Base-by-base conservation (phyloP, 2,329 filamentous ascomycete species). In the Moelleriella libera region DNA sequence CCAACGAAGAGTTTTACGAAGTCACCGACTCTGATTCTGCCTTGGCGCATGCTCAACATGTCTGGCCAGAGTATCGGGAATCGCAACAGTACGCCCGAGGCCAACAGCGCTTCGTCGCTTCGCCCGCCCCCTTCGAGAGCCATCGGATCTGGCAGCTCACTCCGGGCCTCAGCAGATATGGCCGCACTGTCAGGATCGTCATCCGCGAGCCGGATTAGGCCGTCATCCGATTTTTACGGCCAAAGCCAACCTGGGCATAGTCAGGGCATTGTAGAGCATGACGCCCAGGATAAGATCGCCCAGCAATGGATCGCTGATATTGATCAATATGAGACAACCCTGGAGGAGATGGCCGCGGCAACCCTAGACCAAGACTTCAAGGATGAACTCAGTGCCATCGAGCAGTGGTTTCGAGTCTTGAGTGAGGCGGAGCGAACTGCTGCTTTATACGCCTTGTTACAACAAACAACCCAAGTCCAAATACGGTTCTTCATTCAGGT, bases 301-400 rank as follows among this genome's bases (percentile, higher is more conserved):
- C 89, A 96, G 70, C 89, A 98, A 67, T 98, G 92, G 92, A 90
- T 98, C 58, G 88, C 90, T 48, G 92, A 98, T 60, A 97, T 98
- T 56, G 92, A 98, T 63, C 90, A 97, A 65, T 96, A 96, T 60
- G 92, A 98, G 72, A 94, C 83, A n/a, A 98, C 92, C 1, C 68
- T 98, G 59, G 92, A 97, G 67, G 92, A 98, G 64, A 98, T 98
- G 92, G 92, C 92, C 42, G 89, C 90, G 32, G 92, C 92, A 30
- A 97, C 92, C n/a, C 73, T 97, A 47, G 92, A 98, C 63, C 92
- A 98, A 70, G 92, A 98, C 63, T 98, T 98, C 74, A 98, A 98
- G 71, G 92, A 97, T 67, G 92, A 98, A 67, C 78, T 98, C 51
- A 96, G 88, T 63, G 92, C 92, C 56, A 98, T 98, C 61, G 92